Conservation (phyloP, 2,329 filamentous ascomycete species). For the Colletotrichum acutatum region DNA sequence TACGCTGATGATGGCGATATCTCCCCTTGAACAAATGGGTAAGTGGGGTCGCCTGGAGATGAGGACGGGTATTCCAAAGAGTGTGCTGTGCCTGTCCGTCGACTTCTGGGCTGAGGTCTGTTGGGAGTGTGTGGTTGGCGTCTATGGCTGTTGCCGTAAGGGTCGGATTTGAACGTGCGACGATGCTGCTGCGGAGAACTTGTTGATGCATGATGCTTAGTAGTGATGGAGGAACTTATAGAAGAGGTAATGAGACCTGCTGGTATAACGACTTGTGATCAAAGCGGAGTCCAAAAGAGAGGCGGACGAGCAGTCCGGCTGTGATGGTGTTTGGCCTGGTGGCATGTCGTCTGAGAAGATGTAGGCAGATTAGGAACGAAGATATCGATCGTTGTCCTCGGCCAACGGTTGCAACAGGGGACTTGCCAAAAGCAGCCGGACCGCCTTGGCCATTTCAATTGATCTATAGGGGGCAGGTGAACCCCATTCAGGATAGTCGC, state of each 20-base stretch:
- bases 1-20: neutral
- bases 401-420: neutral
- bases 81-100: slow-evolving; percentile 15
- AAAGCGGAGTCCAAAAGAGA: slow-evolving; percentile 20
- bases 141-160: slow-evolving; percentile 4
- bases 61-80: neutral
- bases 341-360: neutral
- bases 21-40: neutral
- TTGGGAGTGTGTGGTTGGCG: slow-evolving; percentile 7
- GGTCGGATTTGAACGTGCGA: slow-evolving; percentile 4
- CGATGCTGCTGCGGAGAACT: slow-evolving; percentile 8
- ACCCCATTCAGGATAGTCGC: neutral
- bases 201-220: slow-evolving; percentile 18
- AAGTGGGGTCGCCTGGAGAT: neutral
- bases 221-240: neutral
- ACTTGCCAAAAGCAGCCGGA: neutral
- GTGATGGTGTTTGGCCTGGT: neutral
- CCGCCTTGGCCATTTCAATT: neutral
- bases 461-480: neutral
- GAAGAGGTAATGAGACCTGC: neutral
- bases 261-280: slow-evolving; percentile 10
- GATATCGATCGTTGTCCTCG: neutral
- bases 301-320: slow-evolving; percentile 16
- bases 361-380: too few species aligned
- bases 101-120: slow-evolving; percentile 4